Evolutionary conservation across 257 asterid species (phyloP).

Genomic region (Lycium ferocissimum): DNA sequence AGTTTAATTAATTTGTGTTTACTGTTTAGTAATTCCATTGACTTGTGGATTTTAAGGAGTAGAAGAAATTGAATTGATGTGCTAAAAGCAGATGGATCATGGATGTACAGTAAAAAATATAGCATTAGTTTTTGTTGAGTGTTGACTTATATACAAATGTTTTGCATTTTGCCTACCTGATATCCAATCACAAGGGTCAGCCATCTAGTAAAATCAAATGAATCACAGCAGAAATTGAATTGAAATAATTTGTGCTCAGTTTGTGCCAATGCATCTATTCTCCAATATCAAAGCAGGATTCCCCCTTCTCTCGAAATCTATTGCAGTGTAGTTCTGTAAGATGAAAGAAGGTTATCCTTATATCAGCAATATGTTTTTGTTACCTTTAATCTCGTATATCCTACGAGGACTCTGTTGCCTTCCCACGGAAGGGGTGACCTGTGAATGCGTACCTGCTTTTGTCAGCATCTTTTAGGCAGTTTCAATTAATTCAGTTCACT

Average conservation of each 20-base stretch:
- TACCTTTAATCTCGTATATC: not conserved
- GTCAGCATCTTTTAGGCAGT: not conserved
- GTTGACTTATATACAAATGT: not conserved
- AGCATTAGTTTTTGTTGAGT: not conserved
- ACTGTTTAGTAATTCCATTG: not conserved
- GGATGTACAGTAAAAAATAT: not conserved
- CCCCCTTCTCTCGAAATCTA: not conserved
- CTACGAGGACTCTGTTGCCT: not conserved
- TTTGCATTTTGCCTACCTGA: conserved; percentile 12
- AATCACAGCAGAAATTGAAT: not conserved
- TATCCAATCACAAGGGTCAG: not conserved
- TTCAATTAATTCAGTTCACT: not conserved
- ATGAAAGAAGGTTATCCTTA: not conserved
- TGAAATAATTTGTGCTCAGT: not conserved
- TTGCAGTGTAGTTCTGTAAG: not conserved
- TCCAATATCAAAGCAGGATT: not conserved
- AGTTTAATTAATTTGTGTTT: not conserved
- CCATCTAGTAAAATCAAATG: not conserved
- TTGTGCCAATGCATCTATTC: not conserved
- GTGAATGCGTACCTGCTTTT: not conserved
- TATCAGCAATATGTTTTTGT: not conserved
- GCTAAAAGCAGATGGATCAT: not conserved
- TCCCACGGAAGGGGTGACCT: not conserved
- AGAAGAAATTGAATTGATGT: conserved; percentile 12
- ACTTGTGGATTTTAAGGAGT: not conserved